phyloP scores from a whole-genome alignment of 345 rosid genomes.

The Nephelium lappaceum region DNA sequence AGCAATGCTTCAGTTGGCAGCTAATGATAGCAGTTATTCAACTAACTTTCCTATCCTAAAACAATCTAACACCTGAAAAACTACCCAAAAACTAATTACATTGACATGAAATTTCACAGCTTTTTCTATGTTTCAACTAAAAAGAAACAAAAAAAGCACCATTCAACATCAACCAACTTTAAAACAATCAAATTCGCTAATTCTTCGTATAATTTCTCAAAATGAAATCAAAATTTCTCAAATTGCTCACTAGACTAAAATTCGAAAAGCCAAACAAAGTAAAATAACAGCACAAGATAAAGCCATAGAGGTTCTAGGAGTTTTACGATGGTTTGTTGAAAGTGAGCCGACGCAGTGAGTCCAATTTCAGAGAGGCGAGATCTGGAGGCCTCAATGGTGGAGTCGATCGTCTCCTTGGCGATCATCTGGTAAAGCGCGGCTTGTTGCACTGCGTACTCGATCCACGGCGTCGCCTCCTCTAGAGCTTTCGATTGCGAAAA shows the following conservation, averaged over 20 bases:
- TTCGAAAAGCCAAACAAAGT: neutral
- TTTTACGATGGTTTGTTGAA: slow-evolving; percentile 57
- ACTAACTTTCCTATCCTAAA: neutral
- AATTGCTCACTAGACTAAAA: neutral
- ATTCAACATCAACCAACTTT: neutral
- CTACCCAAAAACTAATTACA: neutral
- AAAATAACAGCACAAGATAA: neutral
- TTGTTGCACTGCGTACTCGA: slow-evolving; percentile 66
- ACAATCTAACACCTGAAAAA: neutral
- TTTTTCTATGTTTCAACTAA: neutral
- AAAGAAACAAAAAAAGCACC: neutral
- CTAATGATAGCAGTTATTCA: neutral
- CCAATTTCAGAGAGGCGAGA: slow-evolving; percentile 65
- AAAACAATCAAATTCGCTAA: neutral
- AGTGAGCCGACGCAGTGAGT: slow-evolving; percentile 65
- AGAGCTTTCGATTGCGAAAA: slow-evolving; percentile 39
- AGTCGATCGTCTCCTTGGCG: slow-evolving; percentile 47
- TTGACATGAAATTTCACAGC: neutral
- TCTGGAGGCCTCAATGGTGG: slow-evolving; percentile 45
- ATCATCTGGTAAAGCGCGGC: slow-evolving; percentile 59
- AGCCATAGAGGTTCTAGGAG: slow-evolving; percentile 17
- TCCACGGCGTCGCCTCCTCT: slow-evolving; percentile 65
- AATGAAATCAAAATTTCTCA: neutral
- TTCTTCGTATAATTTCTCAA: neutral
- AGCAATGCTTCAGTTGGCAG: neutral